Base-by-base conservation (phyloP, 192 early-diverging fungal species). In the Coemansia sp. region DNA sequence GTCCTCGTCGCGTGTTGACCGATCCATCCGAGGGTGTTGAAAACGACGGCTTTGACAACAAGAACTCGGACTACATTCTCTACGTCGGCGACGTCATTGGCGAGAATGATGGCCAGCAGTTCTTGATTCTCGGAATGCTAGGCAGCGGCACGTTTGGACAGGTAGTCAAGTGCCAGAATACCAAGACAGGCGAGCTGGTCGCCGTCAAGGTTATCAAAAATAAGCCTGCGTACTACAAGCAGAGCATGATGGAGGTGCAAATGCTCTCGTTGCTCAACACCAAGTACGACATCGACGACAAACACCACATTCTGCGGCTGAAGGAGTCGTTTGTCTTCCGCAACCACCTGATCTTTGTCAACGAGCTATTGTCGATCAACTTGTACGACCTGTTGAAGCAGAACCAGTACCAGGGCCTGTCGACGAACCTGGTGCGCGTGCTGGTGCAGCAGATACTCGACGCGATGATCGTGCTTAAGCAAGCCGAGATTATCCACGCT, bases 131-230 rank as follows among this genome's bases (percentile, higher is more conserved):
- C 64, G 96, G 98, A 76, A 87, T 95, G 40, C 83, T 99, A 5
- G 98, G 98, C 18, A 88, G 92, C 78, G 98, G 98, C 32, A 98
- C 98, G 3, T 99, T 99, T 88, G 98, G 98, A 6, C 98, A 99
- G 77, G 98, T 99, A 10, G 96, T 95, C 22, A 96, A 95, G 76
- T 98, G 96, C 72, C 87, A 90, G 50, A 95, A 99, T 66, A 80
- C 94, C 43, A 95, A 93, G 74, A 97, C 96, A 15, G 89, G 92
- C 76, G 94, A 93, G 43, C 80, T 92, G 20, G 90, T 95, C 34
- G 98, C 95, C 18, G 89, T 98, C 50, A 99, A 99, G 81, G 94
- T 99, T 29, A 95, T 99, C 63, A 99, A 99, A 73, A 99, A 99
- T 82, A 96, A 95, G 77, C 87, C 88, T 0, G 96, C 98, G 4